Percentiles rank a stretch among this genome's conserved stretches.
Evolutionary conservation across 2,329 filamentous ascomycete species (phyloP).

Genomic region (Truncatella angustata): DNA sequence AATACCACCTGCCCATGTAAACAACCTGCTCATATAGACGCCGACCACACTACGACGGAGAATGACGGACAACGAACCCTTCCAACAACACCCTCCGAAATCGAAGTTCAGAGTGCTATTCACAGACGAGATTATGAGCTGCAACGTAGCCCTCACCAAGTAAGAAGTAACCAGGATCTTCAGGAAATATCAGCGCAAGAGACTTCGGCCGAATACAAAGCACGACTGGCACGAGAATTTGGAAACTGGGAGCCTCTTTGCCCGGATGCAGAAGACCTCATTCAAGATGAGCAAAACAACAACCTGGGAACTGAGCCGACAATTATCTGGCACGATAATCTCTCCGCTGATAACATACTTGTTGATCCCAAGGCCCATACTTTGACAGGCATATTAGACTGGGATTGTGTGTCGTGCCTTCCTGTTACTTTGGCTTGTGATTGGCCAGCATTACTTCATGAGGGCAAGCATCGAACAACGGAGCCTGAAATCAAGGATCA

Average conservation of each 20-base stretch:
- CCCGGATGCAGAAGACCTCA: neutral
- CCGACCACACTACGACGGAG: no score
- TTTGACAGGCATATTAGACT: constrained; percentile 30
- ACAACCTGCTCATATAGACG: no score
- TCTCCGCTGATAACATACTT: constrained; percentile 32
- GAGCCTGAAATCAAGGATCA: constrained; percentile 13
- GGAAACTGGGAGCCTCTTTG: neutral
- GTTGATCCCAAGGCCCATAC: constrained; percentile 26
- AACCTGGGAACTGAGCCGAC: constrained; percentile 16
- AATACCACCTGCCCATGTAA: no score
- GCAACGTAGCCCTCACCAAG: no score
- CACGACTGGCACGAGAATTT: neutral
- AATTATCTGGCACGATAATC: constrained; percentile 29
- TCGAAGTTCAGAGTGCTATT: no score
- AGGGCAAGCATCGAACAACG: constrained; percentile 15
- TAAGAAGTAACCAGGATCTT: no score
- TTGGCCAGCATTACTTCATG: constrained; percentile 28
- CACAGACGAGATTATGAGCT: no score
- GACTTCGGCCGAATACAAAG: neutral
- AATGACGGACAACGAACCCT: no score
- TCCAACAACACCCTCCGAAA: no score
- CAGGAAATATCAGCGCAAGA: no score
- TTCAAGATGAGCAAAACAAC: neutral
- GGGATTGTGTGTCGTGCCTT: constrained; percentile 30
- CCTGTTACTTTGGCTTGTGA: constrained; percentile 29